These are phyloP conservation scores for Chenopodium berlandieri DNA, from an alignment of 148 eudicot species.

Conservation along the genomic window DNA sequence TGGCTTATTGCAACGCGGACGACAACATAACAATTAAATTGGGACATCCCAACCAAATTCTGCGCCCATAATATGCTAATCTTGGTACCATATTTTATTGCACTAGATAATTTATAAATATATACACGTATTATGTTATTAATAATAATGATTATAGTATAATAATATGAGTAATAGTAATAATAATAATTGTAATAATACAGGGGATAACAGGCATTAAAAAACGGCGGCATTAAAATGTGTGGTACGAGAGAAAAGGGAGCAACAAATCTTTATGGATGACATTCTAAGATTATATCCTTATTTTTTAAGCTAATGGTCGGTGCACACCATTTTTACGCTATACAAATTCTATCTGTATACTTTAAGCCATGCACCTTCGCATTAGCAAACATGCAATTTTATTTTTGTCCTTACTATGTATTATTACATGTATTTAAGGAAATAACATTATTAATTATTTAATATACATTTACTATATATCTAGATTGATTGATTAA, in stretches of 20 bases:
- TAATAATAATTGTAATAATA: neutral
- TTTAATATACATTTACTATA: too few species aligned
- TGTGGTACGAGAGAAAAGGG: constrained; percentile 5
- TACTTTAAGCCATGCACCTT: neutral
- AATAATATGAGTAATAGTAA: neutral
- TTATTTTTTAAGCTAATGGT: constrained; percentile 14
- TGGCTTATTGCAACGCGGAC: neutral
- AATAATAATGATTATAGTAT: neutral
- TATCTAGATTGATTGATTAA: too few species aligned
- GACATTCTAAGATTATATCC: constrained; percentile 25
- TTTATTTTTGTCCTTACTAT: neutral
- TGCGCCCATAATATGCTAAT: neutral
- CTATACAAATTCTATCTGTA: neutral
- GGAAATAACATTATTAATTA: too few species aligned
- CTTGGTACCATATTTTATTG: neutral
- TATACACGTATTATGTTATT: neutral
- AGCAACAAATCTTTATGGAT: constrained; percentile 25
- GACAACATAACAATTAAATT: neutral
- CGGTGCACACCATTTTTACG: constrained; percentile 16
- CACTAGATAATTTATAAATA: neutral
- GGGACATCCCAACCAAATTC: constrained; percentile 3
- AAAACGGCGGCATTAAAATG: constrained; percentile 14
- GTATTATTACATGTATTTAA: neutral
- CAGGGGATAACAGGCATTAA: neutral
- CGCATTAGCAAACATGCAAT: constrained; percentile 10